These are phyloP conservation scores for Akanthomyces dipterigenus DNA, from an alignment of 2,329 filamentous ascomycete species.

Conservation along the genomic window DNA sequence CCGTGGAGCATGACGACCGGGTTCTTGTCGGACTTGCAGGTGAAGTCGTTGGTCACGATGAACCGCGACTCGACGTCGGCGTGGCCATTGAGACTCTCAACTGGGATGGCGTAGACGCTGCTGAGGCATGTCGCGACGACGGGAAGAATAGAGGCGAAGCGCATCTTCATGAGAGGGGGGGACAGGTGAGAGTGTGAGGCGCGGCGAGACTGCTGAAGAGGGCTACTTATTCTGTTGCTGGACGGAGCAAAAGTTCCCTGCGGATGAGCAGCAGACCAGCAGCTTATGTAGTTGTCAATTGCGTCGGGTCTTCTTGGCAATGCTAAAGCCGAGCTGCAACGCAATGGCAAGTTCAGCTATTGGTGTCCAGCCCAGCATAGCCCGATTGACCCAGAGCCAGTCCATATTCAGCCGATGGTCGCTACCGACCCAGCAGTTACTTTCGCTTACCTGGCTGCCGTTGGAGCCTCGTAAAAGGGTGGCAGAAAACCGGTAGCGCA, in stretches of 20 bases:
- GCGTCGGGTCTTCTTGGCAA: not conserved
- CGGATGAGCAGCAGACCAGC: not conserved
- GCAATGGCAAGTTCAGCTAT: not conserved
- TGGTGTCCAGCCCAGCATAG: not conserved
- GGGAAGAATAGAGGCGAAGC: not conserved
- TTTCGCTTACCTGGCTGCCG: too few relatives aligned
- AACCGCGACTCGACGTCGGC: not conserved
- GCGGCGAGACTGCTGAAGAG: too few relatives aligned
- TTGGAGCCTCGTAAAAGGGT: too few relatives aligned
- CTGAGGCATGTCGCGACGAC: not conserved
- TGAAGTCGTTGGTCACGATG: conserved; percentile 14
- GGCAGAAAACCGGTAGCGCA: too few relatives aligned
- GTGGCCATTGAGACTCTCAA: not conserved
- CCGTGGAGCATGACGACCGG: conserved; percentile 18
- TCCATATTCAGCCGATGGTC: too few relatives aligned
- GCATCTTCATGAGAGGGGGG: not conserved
- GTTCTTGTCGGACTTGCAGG: conserved; percentile 15
- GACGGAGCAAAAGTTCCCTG: not conserved
- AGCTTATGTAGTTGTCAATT: not conserved
- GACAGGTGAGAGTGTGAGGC: not conserved
- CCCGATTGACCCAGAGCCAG: too few relatives aligned
- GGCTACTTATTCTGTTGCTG: too few relatives aligned
- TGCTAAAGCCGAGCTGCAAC: not conserved
- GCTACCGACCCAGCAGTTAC: too few relatives aligned
- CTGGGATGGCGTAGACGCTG: not conserved